Base-by-base conservation (phyloP, 169 alveolate genomes). In the Fabrea salina region DNA sequence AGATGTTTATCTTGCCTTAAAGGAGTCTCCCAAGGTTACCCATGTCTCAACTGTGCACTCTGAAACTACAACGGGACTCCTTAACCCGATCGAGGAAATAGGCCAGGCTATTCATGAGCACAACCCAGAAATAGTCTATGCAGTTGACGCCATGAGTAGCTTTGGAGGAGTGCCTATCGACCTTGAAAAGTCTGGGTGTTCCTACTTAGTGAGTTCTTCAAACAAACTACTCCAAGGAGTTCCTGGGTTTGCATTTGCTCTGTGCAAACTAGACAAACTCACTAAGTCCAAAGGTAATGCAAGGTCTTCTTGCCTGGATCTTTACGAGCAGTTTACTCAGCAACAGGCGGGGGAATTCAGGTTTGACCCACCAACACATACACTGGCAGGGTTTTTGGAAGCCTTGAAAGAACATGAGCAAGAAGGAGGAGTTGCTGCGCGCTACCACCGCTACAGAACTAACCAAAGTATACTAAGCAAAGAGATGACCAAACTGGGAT, bases 341-440 rank as follows among this genome's bases (percentile, higher is more conserved):
- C 22, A 56, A 54, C 49, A 78, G 71, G 2, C 40, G 5, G 61
- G 77, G 11, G 83, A 83, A 58, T 84, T 84, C 66, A 82, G 94
- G 67, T 85, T 85, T 61, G 85, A 89, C 7, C 91, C 94, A 11
- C 94, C 91, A 13, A 89, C 91, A 22, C 91, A 89, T 57, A 91
- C 77, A 4, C 66, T 85, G 47, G 56, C 77, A 30, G 88, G 87
- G 16, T 82, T 80, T 49, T 53, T 82, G 53, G 76, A 66, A 33
- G 94, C 91, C 8, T 57, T 89, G 2, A 37, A 61, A 8, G 94
- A 89, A 59, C 82, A 80, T 76, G 80, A 82, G 27, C 75, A 56
- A 37, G 86, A 85, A 80, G 91, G 91, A 47, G 87, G 91, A 25
- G 43, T 66, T 5, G 32, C 67, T 27, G 86, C 82, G 41, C 71